Evolutionary conservation across 768 basidiomycete species (phyloP), one percentile per base, ranked within the genome.

Genomic region (Roridomyces roridus): DNA sequence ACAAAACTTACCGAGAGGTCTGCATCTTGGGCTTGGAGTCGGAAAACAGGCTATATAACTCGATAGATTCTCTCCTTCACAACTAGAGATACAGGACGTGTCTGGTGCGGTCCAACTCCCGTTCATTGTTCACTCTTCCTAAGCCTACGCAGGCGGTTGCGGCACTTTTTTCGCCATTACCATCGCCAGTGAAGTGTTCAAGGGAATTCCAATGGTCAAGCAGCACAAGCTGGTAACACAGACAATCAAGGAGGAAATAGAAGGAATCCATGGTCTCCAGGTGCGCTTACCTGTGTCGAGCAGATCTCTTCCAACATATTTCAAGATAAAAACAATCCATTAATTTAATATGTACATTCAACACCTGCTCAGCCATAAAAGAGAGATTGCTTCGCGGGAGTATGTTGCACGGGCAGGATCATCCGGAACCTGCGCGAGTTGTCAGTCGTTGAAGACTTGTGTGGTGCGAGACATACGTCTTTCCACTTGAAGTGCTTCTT

Each of bases 141-240:
- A 44, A 65, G 15, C 45, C 14, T 26, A 28, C 8, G 28, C 20
- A 97, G 96, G 95, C 50, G 97, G 97, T 21, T 98, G 97, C 69
- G 97, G 97, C n/a, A 83, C 88, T 5, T 99, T 98, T 74, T 99
- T 96, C 66, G 92, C 95, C 39, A 96, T 99, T 59, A 82, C 84
- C 12, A 91, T 99, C 59, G 84, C 90, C 5, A 94, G 92, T 55
- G 71, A 85, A n/a, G 81, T 81, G 1, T 98, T 99, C 80, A 87
- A 89, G 62, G 96, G 90, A 9, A 74, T 98, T 36, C 72, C 91
- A 1, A 89, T 86, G 39, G 86, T 98, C 50, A 96, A 97, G 77
- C 97, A 99, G 72, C 97, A 99, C 72, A 85, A 86, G 56, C 77
- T 97, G 25, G 94, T 99, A 35, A 96, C 90, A 12, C 83, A 92